A percentile compares a stretch with the other conserved stretches of the same genome.
These are phyloP conservation scores for Boletus sp. DNA, from an alignment of 1,284 basidiomycete genomes.

Conservation along the genomic window DNA sequence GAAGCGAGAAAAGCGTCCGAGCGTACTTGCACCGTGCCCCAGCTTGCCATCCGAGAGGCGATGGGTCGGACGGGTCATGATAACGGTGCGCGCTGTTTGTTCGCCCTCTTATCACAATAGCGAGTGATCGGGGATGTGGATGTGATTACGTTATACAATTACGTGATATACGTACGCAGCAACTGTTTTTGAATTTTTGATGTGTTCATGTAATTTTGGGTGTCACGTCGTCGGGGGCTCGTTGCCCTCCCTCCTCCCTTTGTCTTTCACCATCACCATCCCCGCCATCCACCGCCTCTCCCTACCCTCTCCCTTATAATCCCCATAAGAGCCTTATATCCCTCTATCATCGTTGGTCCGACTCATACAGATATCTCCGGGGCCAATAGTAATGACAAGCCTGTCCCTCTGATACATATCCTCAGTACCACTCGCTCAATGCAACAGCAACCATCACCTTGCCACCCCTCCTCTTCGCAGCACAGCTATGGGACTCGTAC, in stretches of 20 bases:
- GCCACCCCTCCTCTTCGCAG: conserved; percentile 16
- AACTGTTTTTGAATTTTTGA: conserved; percentile 36
- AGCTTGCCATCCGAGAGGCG: too few species aligned
- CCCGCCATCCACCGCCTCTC: conserved; percentile 30
- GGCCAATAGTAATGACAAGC: conserved; percentile 22
- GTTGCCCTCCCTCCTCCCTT: conserved; percentile 28
- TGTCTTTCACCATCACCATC: conserved; percentile 36
- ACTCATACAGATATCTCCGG: conserved; percentile 1
- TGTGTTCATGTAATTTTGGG: conserved; percentile 30
- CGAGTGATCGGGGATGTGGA: conserved; percentile 23
- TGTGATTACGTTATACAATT: conserved; percentile 27
- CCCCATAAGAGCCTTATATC: conserved; percentile 22
- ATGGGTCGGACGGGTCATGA: background rate
- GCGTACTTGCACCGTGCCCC: too few species aligned
- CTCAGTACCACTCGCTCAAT: conserved; percentile 26
- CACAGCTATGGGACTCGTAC: conserved; percentile 52
- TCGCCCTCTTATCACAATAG: background rate
- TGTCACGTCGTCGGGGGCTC: conserved; percentile 31
- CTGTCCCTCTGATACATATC: conserved; percentile 21
- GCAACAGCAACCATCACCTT: conserved; percentile 21
- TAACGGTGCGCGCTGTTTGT: too few species aligned
- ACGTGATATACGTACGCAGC: conserved; percentile 32
- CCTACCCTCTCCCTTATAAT: conserved; percentile 29
- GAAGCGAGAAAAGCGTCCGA: too few species aligned
- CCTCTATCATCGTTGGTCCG: conserved; percentile 41